Conservation (phyloP, 495 filamentous ascomycete genomes). For the Aspergillus wentii region DNA sequence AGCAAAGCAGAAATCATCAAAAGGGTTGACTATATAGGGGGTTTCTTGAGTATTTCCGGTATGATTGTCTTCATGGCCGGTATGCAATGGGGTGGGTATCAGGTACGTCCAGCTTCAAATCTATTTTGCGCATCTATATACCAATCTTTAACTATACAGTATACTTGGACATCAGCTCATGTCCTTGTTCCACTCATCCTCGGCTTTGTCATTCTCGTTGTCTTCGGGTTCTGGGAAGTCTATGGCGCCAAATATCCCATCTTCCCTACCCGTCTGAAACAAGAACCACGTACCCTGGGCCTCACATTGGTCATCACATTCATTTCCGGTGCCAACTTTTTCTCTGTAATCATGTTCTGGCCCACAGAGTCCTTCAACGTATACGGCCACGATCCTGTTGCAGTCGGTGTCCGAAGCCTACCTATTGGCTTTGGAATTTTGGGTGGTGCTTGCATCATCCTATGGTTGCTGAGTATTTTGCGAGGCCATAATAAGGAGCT, state of each 20-base stretch:
- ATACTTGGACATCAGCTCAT: conserved; percentile 53
- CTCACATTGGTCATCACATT: conserved; percentile 68
- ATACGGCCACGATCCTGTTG: conserved; percentile 63
- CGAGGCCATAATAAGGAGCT: conserved; percentile 60
- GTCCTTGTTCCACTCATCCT: conserved; percentile 57
- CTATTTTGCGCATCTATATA: too few relatives aligned
- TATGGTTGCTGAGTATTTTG: conserved; percentile 55
- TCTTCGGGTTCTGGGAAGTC: conserved; percentile 56
- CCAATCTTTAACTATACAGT: too few relatives aligned
- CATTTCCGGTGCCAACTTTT: conserved; percentile 72
- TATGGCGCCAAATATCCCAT: conserved; percentile 61
- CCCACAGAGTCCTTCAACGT: conserved; percentile 71
- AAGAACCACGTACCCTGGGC: conserved; percentile 56
- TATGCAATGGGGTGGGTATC: conserved; percentile 65
- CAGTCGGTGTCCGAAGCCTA: conserved; percentile 61
- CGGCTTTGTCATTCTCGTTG: conserved; percentile 47
- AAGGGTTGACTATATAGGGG: conserved; percentile 62
- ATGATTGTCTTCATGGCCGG: conserved; percentile 63
- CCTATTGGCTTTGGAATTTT: conserved; percentile 63
- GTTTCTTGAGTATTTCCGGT: conserved; percentile 59
- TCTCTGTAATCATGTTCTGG: conserved; percentile 70
- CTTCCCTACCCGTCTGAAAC: conserved; percentile 58
- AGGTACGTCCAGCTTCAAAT: conserved; percentile 28
- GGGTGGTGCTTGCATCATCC: conserved; percentile 56
- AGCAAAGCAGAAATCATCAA: conserved; percentile 45